Percentiles rank a stretch among this genome's conserved stretches.
These are phyloP conservation scores for Colletotrichum godetiae DNA, from an alignment of 2,329 filamentous ascomycete genomes.

Conservation along the genomic window DNA sequence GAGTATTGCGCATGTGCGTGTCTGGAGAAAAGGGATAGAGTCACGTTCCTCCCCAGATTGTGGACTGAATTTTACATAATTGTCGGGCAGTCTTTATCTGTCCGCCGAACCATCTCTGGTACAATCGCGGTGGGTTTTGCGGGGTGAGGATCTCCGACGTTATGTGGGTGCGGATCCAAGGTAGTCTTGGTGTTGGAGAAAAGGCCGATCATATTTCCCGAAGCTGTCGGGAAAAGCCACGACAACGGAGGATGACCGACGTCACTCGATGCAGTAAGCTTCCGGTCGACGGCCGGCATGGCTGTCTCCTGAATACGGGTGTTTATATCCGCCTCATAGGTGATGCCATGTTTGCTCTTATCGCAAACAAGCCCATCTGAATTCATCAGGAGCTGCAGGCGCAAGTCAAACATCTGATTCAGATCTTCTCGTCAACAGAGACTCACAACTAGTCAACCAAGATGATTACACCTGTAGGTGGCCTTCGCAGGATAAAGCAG, in stretches of 20 bases:
- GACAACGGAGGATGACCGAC: conserved; percentile 13
- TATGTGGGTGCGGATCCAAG: background rate
- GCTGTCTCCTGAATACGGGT: background rate
- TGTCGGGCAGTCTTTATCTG: background rate
- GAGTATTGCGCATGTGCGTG: background rate
- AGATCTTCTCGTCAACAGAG: background rate
- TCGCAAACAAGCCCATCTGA: background rate
- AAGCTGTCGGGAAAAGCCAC: conserved; percentile 19
- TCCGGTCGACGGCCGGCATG: background rate
- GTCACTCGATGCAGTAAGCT: background rate
- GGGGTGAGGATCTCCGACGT: conserved; percentile 1
- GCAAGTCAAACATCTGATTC: background rate
- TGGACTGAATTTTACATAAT: background rate
- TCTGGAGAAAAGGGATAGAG: background rate
- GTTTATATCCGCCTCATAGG: conserved; percentile 20
- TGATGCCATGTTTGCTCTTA: background rate
- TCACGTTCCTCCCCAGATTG: background rate
- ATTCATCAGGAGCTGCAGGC: background rate
- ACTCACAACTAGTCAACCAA: background rate
- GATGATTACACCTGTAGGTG: conserved; percentile 27
- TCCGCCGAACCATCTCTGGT: background rate
- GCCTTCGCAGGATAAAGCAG: too few relatives aligned
- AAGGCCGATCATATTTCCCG: conserved; percentile 28
- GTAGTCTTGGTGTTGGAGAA: background rate
- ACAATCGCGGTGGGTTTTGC: background rate